phyloP scores from a whole-genome alignment of 495 filamentous ascomycete species.

The Penicillium robsamsonii region DNA sequence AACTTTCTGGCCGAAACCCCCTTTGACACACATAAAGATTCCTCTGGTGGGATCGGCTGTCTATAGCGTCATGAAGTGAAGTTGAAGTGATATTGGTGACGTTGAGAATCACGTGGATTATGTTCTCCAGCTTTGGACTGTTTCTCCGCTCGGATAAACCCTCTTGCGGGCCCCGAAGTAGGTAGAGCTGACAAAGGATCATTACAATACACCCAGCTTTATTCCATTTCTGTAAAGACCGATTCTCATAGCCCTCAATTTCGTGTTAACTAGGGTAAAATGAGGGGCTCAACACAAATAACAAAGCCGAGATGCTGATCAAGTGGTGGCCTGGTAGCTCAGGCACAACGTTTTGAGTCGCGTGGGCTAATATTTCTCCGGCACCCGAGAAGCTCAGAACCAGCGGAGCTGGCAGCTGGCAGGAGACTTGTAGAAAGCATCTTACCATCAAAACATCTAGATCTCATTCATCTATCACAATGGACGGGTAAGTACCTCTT shows the following conservation, averaged over 20 bases:
- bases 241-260: neutral
- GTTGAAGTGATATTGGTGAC: neutral
- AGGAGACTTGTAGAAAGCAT: conserved; percentile 13
- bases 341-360: neutral
- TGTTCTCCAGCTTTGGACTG: neutral
- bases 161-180: neutral
- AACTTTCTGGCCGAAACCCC: neutral
- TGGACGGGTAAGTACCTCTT: conserved; percentile 42
- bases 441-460: conserved; percentile 12
- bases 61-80: conserved; percentile 6
- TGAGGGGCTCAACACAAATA: neutral
- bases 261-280: too few relatives aligned
- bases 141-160: neutral
- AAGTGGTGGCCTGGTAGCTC: neutral
- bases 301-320: neutral
- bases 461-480: conserved; percentile 25
- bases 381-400: conserved; percentile 19
- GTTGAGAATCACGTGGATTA: neutral
- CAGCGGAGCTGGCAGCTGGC: conserved; percentile 27
- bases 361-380: conserved; percentile 20
- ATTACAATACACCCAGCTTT: neutral
- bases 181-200: neutral
- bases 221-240: too few relatives aligned
- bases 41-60: neutral
- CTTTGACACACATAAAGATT: neutral